These are phyloP conservation scores for Sarcocystis neurona DNA, from an alignment of 169 alveolate species.

Conservation along the genomic window DNA sequence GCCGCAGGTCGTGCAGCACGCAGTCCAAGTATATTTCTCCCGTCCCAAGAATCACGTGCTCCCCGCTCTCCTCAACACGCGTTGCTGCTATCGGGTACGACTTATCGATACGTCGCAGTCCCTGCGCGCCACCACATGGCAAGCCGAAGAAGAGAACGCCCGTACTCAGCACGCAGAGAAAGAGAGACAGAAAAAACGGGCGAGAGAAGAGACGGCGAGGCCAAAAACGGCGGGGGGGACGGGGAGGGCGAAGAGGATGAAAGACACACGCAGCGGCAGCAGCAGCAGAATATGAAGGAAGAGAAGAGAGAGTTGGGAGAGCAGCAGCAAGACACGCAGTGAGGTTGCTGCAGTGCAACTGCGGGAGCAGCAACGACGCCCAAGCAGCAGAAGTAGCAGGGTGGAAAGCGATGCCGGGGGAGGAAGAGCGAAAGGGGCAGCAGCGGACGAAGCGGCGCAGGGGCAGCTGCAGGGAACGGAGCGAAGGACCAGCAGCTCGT, in stretches of 20 bases:
- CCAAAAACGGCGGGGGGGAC: neutral
- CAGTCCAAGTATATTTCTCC: slow-evolving; percentile 99
- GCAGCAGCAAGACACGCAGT: no score
- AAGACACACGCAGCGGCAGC: neutral
- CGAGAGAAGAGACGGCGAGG: neutral
- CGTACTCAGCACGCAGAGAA: neutral
- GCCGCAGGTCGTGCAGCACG: slow-evolving; percentile 96
- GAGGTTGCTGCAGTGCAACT: no score
- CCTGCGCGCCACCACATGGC: slow-evolving; percentile 73
- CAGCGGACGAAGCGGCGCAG: no score
- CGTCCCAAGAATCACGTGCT: slow-evolving; percentile 93
- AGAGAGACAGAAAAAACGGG: neutral
- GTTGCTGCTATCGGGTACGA: slow-evolving; percentile 92
- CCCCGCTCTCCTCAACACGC: slow-evolving; percentile 92
- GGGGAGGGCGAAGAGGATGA: neutral
- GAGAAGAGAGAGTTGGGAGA: neutral
- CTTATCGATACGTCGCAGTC: slow-evolving; percentile 92
- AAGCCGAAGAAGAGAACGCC: no score
- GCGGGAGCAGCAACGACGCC: no score
- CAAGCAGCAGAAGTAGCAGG: no score
- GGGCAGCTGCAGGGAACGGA: no score
- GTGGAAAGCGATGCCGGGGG: no score
- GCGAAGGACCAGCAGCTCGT: no score
- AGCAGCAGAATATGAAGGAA: neutral
- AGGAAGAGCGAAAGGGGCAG: no score